Conservation (phyloP, 768 basidiomycete genomes). For the Lentinula sp. region DNA sequence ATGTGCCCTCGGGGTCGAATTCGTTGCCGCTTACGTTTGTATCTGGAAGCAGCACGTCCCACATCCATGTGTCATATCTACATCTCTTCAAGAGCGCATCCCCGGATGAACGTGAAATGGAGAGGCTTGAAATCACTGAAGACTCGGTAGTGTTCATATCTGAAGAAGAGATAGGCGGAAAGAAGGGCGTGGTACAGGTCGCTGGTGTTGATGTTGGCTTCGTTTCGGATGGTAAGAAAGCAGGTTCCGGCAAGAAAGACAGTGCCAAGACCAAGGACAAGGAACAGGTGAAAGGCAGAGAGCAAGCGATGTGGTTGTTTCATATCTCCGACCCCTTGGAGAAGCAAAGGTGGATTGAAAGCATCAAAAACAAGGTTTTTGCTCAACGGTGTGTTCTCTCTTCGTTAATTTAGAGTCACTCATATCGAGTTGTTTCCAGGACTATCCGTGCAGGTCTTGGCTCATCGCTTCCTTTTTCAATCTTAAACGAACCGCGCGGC, state of each 20-base stretch:
- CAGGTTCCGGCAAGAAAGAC: conserved; percentile 38
- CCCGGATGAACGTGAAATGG: conserved; percentile 61
- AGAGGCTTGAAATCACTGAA: conserved; percentile 71
- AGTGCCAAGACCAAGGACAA: conserved; percentile 31
- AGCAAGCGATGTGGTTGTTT: conserved; percentile 62
- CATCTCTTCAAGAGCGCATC: conserved; percentile 67
- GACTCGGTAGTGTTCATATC: conserved; percentile 73
- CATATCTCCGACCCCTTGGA: conserved; percentile 57
- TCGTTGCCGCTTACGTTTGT: conserved; percentile 9
- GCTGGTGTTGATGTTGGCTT: conserved; percentile 57
- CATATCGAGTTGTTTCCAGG: conserved; percentile 27
- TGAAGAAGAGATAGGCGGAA: conserved; percentile 39
- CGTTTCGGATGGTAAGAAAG: conserved; percentile 30
- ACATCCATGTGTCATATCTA: conserved; percentile 32
- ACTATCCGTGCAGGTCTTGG: conserved; percentile 66
- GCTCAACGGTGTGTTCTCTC: conserved; percentile 49
- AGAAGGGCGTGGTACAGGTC: conserved; percentile 56
- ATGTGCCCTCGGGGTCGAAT: conserved; percentile 1
- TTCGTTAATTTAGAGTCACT: neutral
- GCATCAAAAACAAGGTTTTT: conserved; percentile 68
- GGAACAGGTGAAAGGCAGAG: conserved; percentile 26
- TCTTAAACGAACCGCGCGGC: conserved; percentile 57
- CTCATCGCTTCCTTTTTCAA: conserved; percentile 20
- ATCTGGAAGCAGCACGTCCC: neutral
- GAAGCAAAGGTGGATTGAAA: conserved; percentile 71